Evolutionary conservation across 192 early-diverging fungal species (phyloP).

Genomic region (Fimicolochytrium jonesii): DNA sequence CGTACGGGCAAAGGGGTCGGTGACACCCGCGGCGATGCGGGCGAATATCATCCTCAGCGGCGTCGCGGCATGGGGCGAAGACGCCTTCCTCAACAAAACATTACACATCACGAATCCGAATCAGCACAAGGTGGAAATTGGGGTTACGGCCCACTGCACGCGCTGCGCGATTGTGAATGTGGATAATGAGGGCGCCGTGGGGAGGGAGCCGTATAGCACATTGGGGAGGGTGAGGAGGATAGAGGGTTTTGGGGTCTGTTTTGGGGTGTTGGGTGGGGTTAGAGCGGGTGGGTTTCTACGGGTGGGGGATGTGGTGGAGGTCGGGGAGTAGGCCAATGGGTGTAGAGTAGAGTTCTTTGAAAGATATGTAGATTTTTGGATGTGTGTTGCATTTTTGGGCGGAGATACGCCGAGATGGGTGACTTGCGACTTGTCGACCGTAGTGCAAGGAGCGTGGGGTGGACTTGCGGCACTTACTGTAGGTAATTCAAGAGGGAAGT

Average conservation of each 20-base stretch:
- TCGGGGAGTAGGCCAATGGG: neutral
- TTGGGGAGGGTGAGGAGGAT: slow-evolving; percentile 42
- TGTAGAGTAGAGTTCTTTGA: neutral
- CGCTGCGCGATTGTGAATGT: slow-evolving; percentile 76
- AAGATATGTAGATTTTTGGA: neutral
- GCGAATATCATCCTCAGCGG: slow-evolving; percentile 64
- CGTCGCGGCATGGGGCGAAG: slow-evolving; percentile 62
- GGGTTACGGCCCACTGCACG: slow-evolving; percentile 56
- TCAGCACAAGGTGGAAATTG: slow-evolving; percentile 8
- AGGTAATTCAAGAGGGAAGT: too few species aligned
- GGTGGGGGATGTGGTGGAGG: slow-evolving; percentile 20
- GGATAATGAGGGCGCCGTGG: slow-evolving; percentile 57
- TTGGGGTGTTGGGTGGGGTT: slow-evolving; percentile 23
- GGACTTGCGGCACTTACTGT: too few species aligned
- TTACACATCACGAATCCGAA: slow-evolving; percentile 21
- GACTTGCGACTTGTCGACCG: too few species aligned
- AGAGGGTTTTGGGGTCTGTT: slow-evolving; percentile 23
- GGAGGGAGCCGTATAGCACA: slow-evolving; percentile 63
- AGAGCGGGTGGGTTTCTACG: neutral
- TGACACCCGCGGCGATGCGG: slow-evolving; percentile 41
- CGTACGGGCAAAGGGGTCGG: neutral
- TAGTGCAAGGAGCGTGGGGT: too few species aligned
- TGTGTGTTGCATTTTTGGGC: neutral
- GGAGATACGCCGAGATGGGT: too few species aligned
- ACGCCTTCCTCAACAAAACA: slow-evolving; percentile 47